Evolutionary conservation across 495 filamentous ascomycete species (phyloP), one percentile per base, ranked within the genome.

Genomic region (Penicillium malachiteum): DNA sequence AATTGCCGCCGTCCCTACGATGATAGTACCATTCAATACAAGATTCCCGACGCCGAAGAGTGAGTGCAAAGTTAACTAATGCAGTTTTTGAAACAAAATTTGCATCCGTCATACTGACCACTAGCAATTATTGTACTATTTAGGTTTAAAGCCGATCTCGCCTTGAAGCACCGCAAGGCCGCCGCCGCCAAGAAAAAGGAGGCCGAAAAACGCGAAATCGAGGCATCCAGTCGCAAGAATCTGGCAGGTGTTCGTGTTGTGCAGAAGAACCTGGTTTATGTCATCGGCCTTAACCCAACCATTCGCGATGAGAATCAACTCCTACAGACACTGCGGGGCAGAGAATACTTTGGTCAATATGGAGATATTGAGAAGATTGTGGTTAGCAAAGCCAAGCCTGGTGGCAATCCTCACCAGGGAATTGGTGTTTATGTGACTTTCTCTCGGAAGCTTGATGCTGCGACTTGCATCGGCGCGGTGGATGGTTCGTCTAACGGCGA

Each of bases 291-390:
- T 35, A 95, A 87, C 52, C 94, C 94, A 17, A 89, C 86, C 44
- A 92, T 92, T 63, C 86, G 87, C 35, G 95, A 97, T 69, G 92
- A 97, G 65, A 90, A 91, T 57, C 75, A 75, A 56, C 80, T 98
- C 8, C 78, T 96, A 49, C 85, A 88, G 66, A 96, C 91, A 0
- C 78, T 99, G 16, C 87, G 95, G 45, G 90, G 90, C 41, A 80
- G 81, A 43, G 86, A 96, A 57, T 99, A 97, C 68, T 99, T 99
- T 65, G 95, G 95, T 5, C 95, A 97, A 67, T 99, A 99, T 68
- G 95, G 95, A 58, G 93, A 94, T 66, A 99, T 99, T 58, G 85
- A 94, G 60, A 99, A 99, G 66, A 97, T 99, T 38, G 96, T 96
- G 42, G 96, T 99, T 52, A 97, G 92, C 76, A 97, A 96, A 68